Evolutionary conservation across 257 asterid species (phyloP), one percentile per base, ranked within the genome.

Genomic region (Pogostemon cablin): DNA sequence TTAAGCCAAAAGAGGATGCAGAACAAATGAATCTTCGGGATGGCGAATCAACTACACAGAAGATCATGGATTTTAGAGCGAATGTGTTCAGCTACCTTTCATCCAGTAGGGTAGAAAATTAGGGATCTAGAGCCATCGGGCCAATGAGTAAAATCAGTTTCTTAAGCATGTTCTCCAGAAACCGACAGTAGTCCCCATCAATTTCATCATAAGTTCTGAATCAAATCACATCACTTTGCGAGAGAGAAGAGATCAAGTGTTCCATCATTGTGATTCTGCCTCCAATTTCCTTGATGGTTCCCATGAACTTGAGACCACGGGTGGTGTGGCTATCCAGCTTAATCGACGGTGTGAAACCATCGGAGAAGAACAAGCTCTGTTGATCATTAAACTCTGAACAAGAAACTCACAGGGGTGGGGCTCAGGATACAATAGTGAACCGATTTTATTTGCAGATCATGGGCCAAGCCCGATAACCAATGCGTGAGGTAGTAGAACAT

Each of bases 401-500:
- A 7, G 67, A 56, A 78, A 7, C 79, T 76, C 44, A 64, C 6
- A 0, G 83, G 48, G 2, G 75, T 77, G 0, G 83, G 69, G 65
- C 83, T 68, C 1, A 68, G 34, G 2, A 40, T 37, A 59, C 61
- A 35, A 9, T 69, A 87, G 50, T 37, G 55, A 4, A 87, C 37
- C 3, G 91, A 69, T 20, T 81, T 85, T 62, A 79, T 68, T 6
- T 69, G 77, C 11, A 83, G 54, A 5, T 67, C 15, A 0, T 72
- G 57, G 3, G 82, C 82, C 68, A 85, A 3, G 6, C 72, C 74
- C 5, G 89, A 80, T 17, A 87, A 8, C 95, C 91, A 81, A 9
- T 74, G 67, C 44, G 68, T 71, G 32, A 76, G 37, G 58, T 87
- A 87, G 53, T 20, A 83, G 74, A 85, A 72, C 7, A 83, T 79